A percentile compares a stretch with the other conserved stretches of the same genome.
Conservation (phyloP, 352 stramenopile species). For the Chrysophaeum taylorii region DNA sequence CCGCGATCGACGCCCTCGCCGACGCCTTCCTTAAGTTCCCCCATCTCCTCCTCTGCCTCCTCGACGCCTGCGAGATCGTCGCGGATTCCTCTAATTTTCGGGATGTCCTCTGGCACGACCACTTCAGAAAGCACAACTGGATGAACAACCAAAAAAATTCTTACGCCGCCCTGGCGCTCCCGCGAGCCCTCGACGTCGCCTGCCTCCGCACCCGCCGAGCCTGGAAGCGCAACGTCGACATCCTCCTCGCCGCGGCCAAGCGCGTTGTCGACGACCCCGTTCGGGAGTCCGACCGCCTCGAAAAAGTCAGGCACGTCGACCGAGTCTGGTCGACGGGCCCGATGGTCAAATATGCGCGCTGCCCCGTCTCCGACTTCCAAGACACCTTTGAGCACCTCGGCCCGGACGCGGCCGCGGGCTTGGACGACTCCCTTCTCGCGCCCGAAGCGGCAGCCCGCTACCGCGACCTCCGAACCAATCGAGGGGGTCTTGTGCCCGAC, state of each 20-base stretch:
- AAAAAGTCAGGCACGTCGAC: background rate
- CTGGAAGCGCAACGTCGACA: background rate
- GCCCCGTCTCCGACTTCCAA: background rate
- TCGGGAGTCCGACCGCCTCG: too few species aligned
- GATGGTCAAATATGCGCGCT: background rate
- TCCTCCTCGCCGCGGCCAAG: background rate
- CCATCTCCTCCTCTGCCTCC: background rate
- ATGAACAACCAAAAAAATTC: background rate
- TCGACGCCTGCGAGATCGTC: slow-evolving; percentile 7
- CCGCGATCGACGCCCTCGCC: background rate
- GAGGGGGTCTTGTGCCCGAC: background rate
- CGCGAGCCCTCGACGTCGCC: background rate
- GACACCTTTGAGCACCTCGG: background rate
- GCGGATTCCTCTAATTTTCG: slow-evolving; percentile 1
- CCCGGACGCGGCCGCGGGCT: background rate
- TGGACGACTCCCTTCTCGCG: background rate
- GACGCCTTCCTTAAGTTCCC: background rate
- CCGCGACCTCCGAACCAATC: background rate
- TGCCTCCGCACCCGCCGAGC: background rate
- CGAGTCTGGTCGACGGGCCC: background rate
- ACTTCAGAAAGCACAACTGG: background rate
- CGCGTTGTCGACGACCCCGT: too few species aligned
- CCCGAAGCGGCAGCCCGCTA: background rate
- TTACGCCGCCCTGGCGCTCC: background rate
- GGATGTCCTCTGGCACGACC: slow-evolving; percentile 4